Evolutionary conservation across 2,329 filamentous ascomycete genomes (phyloP).

Genomic region (Chrysoporthe deuterocubensis): DNA sequence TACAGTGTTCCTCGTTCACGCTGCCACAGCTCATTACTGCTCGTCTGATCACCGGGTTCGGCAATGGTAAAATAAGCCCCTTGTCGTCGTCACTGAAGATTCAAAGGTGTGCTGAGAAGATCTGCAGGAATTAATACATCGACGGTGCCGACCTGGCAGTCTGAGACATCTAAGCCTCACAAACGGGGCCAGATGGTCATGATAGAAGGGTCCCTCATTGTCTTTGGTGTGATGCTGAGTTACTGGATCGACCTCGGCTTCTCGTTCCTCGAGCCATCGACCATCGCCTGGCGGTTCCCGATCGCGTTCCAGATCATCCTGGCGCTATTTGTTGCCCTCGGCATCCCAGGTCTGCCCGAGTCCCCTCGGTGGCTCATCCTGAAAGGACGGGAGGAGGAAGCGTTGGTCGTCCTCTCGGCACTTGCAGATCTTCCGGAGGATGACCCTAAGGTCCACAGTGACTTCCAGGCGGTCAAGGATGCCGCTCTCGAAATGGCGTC

Average conservation of each 20-base stretch:
- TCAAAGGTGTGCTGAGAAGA: not conserved
- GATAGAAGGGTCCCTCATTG: slow-evolving; percentile 55
- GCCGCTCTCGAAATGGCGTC: slow-evolving; percentile 20
- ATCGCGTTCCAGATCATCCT: slow-evolving; percentile 34
- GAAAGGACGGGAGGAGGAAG: slow-evolving; percentile 27
- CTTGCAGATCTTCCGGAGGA: slow-evolving; percentile 19
- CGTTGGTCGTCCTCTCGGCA: slow-evolving; percentile 23
- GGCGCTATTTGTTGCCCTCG: slow-evolving; percentile 25
- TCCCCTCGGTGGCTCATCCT: slow-evolving; percentile 32
- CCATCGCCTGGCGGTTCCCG: slow-evolving; percentile 41
- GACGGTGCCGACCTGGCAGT: slow-evolving; percentile 30
- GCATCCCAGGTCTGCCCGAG: slow-evolving; percentile 29
- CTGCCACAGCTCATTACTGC: slow-evolving; percentile 27
- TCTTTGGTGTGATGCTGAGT: slow-evolving; percentile 67
- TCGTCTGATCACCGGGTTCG: slow-evolving; percentile 27
- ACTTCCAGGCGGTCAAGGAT: slow-evolving; percentile 20
- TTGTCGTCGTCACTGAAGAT: not conserved
- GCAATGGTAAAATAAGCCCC: slow-evolving; percentile 4
- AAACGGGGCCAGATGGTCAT: slow-evolving; percentile 29
- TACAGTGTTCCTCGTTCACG: slow-evolving; percentile 25
- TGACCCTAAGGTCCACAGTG: slow-evolving; percentile 19
- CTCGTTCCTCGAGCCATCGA: slow-evolving; percentile 32
- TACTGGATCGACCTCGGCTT: slow-evolving; percentile 57
- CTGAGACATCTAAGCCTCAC: slow-evolving; percentile 28
- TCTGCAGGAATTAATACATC: slow-evolving; percentile 28